Conservation (phyloP, 108 stramenopile species). For the Chaetoceros muelleri region DNA sequence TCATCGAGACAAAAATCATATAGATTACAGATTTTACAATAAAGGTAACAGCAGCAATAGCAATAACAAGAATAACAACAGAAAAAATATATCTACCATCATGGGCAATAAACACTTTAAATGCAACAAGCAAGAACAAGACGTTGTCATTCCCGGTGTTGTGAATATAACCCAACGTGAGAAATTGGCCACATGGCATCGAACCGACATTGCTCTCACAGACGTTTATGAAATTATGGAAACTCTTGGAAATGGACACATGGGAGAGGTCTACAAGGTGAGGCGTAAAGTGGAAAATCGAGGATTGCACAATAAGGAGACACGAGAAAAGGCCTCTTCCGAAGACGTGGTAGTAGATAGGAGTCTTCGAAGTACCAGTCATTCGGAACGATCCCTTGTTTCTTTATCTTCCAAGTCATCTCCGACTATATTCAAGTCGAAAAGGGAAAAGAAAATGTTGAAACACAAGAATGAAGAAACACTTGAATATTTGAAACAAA, state of each 20-base stretch:
- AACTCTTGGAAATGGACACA: constrained; percentile 29
- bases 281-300: constrained; percentile 15
- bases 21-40: no score
- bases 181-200: constrained; percentile 26
- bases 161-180: not conserved
- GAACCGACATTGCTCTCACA: constrained; percentile 27
- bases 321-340: not conserved
- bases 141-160: not conserved
- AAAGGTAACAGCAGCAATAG: no score
- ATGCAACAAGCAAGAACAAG: not conserved
- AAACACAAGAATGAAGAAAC: not conserved
- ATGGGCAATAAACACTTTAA: not conserved
- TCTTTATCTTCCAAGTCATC: not conserved
- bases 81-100: no score
- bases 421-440: not conserved
- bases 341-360: not conserved
- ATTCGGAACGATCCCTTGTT: not conserved
- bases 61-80: no score
- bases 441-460: not conserved
- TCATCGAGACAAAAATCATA: no score
- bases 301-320: not conserved
- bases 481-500: no score
- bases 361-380: not conserved
- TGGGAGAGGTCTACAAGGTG: constrained; percentile 44
- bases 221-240: constrained; percentile 41